phyloP scores from a whole-genome alignment of 2,329 filamentous ascomycete species.

The Zymoseptoria ardabiliae region DNA sequence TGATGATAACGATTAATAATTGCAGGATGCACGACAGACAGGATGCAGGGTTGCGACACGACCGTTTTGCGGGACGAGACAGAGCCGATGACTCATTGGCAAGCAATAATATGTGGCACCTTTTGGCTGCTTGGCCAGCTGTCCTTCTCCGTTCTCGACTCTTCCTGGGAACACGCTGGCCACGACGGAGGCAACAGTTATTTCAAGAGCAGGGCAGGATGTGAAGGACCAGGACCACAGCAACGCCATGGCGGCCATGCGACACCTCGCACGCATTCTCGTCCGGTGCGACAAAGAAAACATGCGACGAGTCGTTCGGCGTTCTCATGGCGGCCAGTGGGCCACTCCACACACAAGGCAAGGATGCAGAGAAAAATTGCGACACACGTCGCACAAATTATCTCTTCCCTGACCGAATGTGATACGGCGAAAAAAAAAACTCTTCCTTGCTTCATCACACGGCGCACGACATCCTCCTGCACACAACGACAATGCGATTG shows the following conservation, averaged over 20 bases:
- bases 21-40: not conserved
- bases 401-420: not conserved
- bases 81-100: not conserved
- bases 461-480: not conserved
- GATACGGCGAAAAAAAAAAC: not conserved
- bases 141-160: too few species aligned
- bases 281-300: not conserved
- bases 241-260: not conserved
- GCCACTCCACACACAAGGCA: not conserved
- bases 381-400: not conserved
- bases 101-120: not conserved
- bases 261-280: not conserved
- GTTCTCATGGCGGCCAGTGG: too few species aligned
- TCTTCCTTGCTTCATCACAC: not conserved
- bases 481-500: not conserved
- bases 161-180: too few species aligned
- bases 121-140: not conserved
- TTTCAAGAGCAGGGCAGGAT: not conserved
- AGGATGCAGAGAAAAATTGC: not conserved
- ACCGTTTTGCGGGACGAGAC: not conserved
- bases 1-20: not conserved
- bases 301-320: not conserved
- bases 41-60: not conserved
- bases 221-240: not conserved
- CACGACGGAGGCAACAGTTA: not conserved